Conservation (phyloP, 2,329 filamentous ascomycete genomes). For the Neophaeococcomyces mojaviensis region DNA sequence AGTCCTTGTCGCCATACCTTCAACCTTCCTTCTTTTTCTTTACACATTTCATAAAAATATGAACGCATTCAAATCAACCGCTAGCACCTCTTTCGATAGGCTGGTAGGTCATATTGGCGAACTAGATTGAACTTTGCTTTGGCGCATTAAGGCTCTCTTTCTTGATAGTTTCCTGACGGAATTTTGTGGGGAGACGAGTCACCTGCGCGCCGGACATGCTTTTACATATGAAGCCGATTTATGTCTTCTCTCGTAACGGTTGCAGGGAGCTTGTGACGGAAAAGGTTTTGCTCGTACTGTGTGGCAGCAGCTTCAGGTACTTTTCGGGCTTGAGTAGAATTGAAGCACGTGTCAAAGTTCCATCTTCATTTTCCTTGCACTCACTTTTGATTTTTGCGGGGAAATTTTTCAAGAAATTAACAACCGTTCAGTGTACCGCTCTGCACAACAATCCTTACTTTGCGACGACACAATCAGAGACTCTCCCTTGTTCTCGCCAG, state of each 20-base stretch:
- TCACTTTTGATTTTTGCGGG: too few relatives aligned
- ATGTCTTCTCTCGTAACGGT: not conserved
- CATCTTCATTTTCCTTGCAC: too few relatives aligned
- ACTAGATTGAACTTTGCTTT: slow-evolving; percentile 17
- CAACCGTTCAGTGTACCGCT: too few relatives aligned
- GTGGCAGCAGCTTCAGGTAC: too few relatives aligned
- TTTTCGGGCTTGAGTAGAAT: too few relatives aligned
- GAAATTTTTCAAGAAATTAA: too few relatives aligned
- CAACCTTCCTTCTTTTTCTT: slow-evolving; percentile 11
- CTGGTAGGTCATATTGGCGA: slow-evolving; percentile 25
- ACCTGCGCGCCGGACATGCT: slow-evolving; percentile 22
- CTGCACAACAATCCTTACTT: too few relatives aligned
- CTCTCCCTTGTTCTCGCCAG: too few relatives aligned
- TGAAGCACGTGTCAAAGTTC: too few relatives aligned
- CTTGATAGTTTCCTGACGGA: slow-evolving; percentile 7
- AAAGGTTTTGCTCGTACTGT: not conserved
- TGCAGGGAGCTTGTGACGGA: not conserved
- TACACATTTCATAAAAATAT: slow-evolving; percentile 20
- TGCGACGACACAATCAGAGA: too few relatives aligned
- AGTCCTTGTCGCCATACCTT: not conserved
- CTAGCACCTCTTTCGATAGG: slow-evolving; percentile 16
- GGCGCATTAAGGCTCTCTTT: slow-evolving; percentile 21
- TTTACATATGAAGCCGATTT: not conserved
- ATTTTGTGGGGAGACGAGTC: slow-evolving; percentile 19
- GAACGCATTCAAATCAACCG: slow-evolving; percentile 25